Conservation (phyloP, 257 asterid genomes). For the Solanum peruvianum region DNA sequence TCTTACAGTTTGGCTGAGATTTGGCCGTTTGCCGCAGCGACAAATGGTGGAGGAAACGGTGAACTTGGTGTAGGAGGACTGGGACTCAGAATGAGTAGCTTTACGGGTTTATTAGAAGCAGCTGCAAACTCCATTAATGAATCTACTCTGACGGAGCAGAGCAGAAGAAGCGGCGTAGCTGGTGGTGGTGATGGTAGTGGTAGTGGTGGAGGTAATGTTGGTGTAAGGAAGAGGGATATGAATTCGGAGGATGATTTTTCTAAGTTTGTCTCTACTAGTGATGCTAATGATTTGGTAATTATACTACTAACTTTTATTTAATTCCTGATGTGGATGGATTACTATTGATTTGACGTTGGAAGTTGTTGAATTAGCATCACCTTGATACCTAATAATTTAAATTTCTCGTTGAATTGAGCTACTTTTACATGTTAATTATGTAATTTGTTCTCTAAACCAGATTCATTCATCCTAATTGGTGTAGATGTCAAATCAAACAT, state of each 20-base stretch:
- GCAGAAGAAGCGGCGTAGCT: constrained; percentile 23
- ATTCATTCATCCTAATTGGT: background rate
- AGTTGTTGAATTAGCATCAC: background rate
- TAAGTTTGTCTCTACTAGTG: constrained; percentile 36
- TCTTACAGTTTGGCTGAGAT: constrained; percentile 68
- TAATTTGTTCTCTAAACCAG: background rate
- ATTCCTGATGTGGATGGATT: background rate
- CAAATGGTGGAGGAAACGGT: background rate
- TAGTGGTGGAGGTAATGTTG: background rate
- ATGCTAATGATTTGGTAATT: constrained; percentile 43
- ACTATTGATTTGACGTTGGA: background rate
- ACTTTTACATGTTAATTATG: background rate
- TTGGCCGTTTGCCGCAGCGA: constrained; percentile 45
- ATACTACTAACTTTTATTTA: background rate
- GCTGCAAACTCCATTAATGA: constrained; percentile 34
- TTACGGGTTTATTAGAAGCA: constrained; percentile 16
- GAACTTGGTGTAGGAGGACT: constrained; percentile 25
- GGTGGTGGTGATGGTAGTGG: constrained; percentile 10
- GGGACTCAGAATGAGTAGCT: constrained; percentile 45
- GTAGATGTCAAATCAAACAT: background rate
- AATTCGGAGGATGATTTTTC: constrained; percentile 33
- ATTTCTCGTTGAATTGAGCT: background rate
- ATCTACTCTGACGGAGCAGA: constrained; percentile 68
- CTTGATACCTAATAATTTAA: background rate
- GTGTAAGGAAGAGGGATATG: constrained; percentile 38